Base-by-base conservation (phyloP, 495 filamentous ascomycete genomes). In the Sporormia fimetaria region DNA sequence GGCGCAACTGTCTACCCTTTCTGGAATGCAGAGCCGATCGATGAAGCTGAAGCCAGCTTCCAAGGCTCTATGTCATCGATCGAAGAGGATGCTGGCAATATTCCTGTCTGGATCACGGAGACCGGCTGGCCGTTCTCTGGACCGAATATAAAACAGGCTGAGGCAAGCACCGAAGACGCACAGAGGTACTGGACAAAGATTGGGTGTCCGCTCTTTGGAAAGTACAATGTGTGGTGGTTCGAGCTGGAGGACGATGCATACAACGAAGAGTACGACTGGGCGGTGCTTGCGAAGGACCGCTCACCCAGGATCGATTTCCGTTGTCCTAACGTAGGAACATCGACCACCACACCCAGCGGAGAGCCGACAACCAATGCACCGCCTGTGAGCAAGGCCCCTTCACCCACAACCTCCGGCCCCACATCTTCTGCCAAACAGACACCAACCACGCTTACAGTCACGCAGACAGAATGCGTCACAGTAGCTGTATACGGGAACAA, bases 1-100 rank as follows among this genome's bases (percentile, higher is more conserved):
- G 67, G 69, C 12, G 63, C 64, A 5, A 66, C 68, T 46, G 61
- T 63, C 49, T 73, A 71, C 57, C 69, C 68, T 20, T 72, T 69
- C 62, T 71, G 64, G 55, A 56, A 67, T 57, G 55, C 48, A 26
- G 60, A 53, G 2, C 2, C 29, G 52, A 65, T 67, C 51, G 62
- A 52, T 40, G 66, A 68, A 53, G 42, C 44, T 49, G 66, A 31
- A 15, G 57, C 65, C 47, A 52, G 38, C 17, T 65, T 66, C 47
- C 63, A 22, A 31, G 30, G 24, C 4, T 6, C 21, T 2, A 31
- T 42, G 11, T 9, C 6, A 1, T 14, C 9, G 24, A 57, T 59
- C 24, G 48, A 59, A 11, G 8, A 44, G 11, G 57, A 24, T 10
- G 58, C 50, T 15, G 56, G 55, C 28, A 53, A 50, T 52, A 69